A percentile compares a stretch with the other conserved stretches of the same genome.
Conservation (phyloP, 805 yeast species). For the Sungouiozyma ichnusensis region DNA sequence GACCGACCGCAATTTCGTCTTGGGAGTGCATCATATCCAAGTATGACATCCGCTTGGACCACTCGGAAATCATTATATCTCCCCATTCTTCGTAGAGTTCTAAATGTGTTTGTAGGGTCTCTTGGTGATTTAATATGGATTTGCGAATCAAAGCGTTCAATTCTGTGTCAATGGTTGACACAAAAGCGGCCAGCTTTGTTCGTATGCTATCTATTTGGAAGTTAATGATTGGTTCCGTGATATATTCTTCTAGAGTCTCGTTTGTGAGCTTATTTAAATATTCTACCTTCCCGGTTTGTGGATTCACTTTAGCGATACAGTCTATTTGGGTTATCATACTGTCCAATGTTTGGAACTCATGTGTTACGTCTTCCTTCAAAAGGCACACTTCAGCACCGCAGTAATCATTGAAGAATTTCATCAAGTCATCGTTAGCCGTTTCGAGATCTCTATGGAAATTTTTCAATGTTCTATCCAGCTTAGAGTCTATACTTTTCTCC, state of each 20-base stretch:
- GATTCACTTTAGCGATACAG: slow-evolving; percentile 22
- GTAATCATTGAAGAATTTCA: too few relatives aligned
- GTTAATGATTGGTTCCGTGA: slow-evolving; percentile 36
- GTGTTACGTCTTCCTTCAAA: neutral
- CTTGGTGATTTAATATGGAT: neutral
- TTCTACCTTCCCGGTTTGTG: slow-evolving; percentile 14
- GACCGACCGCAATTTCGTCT: slow-evolving; percentile 30
- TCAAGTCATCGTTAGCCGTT: slow-evolving; percentile 7
- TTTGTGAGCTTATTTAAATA: slow-evolving; percentile 26
- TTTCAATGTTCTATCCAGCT: slow-evolving; percentile 24
- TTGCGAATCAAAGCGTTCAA: neutral
- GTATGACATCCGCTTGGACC: slow-evolving; percentile 46
- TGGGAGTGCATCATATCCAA: slow-evolving; percentile 24
- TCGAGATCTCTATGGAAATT: slow-evolving; percentile 1
- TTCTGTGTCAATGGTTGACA: neutral
- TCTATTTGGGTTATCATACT: slow-evolving; percentile 25
- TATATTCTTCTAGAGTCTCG: slow-evolving; percentile 26
- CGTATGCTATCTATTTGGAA: neutral
- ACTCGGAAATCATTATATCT: slow-evolving; percentile 54
- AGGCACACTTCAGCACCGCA: neutral
- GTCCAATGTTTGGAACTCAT: neutral
- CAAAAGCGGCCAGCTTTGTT: neutral
- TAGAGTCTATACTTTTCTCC: slow-evolving; percentile 29
- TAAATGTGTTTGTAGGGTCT: slow-evolving; percentile 35
- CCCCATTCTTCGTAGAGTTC: slow-evolving; percentile 68